phyloP scores from a whole-genome alignment of 2,329 filamentous ascomycete species.

The Fusarium sp. region DNA sequence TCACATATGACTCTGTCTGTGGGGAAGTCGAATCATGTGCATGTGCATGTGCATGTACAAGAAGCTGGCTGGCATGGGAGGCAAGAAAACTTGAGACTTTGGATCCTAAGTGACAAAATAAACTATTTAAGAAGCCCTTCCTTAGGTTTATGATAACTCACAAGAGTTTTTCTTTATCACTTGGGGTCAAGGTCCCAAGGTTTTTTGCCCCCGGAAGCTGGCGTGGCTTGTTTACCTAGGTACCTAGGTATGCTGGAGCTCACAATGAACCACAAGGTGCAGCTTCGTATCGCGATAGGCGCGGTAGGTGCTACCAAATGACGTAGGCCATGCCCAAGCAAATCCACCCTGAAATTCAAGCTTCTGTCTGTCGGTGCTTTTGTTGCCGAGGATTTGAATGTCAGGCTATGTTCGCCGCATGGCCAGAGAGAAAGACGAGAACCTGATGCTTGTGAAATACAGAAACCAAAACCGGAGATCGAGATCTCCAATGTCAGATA shows the following conservation, averaged over 20 bases:
- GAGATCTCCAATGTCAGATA: slow-evolving; percentile 19
- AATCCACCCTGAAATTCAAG: slow-evolving; percentile 25
- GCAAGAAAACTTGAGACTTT: not conserved
- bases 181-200: not conserved
- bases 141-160: not conserved
- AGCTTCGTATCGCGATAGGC: slow-evolving; percentile 32
- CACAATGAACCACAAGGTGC: slow-evolving; percentile 19
- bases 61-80: not conserved
- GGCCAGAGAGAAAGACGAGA: not conserved
- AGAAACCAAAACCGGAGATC: slow-evolving; percentile 6
- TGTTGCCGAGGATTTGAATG: not conserved
- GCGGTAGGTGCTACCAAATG: slow-evolving; percentile 36
- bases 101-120: not conserved
- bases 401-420: not conserved
- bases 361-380: slow-evolving; percentile 17
- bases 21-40: slow-evolving; percentile 28
- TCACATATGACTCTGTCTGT: slow-evolving; percentile 25
- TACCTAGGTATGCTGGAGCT: not conserved
- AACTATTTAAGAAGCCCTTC: not conserved
- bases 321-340: slow-evolving; percentile 35
- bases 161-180: not conserved
- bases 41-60: no score
- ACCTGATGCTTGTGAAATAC: not conserved
- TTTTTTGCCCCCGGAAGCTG: not conserved
- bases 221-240: not conserved